Conservation (phyloP, 208 protist genomes). For the Crithidia brevicula region DNA sequence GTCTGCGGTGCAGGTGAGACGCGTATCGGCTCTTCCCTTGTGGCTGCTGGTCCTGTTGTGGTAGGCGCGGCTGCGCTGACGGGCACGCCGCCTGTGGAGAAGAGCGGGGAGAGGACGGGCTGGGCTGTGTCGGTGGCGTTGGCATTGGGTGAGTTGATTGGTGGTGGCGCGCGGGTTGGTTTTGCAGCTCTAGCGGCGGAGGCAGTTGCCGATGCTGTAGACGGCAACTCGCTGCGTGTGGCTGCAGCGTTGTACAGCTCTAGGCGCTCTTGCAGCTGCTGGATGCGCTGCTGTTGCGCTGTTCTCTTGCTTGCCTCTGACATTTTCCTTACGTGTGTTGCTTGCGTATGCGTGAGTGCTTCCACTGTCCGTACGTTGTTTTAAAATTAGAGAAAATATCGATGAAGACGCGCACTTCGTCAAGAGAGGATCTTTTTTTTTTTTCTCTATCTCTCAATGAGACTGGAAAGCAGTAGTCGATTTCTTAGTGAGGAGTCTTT, state of each 20-base stretch:
- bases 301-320: conserved; percentile 22
- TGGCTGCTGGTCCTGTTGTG: not conserved
- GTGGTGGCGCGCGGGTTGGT: conserved; percentile 22
- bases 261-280: conserved; percentile 75
- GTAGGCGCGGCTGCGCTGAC: not conserved
- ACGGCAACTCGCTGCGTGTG: not conserved
- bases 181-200: conserved; percentile 2
- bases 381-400: no score
- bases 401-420: no score
- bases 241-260: conserved; percentile 77
- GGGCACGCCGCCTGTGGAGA: no score
- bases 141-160: conserved; percentile 9
- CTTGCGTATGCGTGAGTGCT: not conserved
- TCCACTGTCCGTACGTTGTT: no score
- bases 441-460: no score
- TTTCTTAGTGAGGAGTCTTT: no score
- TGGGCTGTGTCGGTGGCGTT: no score
- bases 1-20: conserved; percentile 10
- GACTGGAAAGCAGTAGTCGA: no score
- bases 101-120: no score
- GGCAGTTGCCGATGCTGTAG: not conserved
- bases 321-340: not conserved
- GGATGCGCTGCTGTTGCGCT: conserved; percentile 59
- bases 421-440: no score
- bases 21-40: not conserved